Conservation (phyloP, 352 stramenopile genomes). For the Phytophthora syringae region DNA sequence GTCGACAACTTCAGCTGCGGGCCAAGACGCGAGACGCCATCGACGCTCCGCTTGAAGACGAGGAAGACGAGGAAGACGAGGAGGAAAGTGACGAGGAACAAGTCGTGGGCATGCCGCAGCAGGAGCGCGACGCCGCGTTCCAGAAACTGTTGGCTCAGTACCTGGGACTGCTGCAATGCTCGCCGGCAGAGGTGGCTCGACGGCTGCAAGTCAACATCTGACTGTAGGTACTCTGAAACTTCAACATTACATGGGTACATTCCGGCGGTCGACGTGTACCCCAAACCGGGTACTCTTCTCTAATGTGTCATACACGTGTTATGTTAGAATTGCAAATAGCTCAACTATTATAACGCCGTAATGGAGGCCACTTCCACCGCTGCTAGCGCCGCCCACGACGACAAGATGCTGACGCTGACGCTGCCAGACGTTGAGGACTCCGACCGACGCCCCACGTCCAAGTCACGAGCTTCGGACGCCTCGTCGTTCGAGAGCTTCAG, state of each 20-base stretch:
- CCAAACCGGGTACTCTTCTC: no score
- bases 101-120: constrained; percentile 6
- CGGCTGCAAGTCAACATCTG: constrained; percentile 16
- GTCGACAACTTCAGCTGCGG: constrained; percentile 4
- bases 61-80: neutral
- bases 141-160: constrained; percentile 51
- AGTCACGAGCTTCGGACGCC: neutral
- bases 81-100: neutral
- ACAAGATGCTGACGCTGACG: constrained; percentile 52
- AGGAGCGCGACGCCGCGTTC: constrained; percentile 39
- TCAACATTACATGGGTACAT: no score
- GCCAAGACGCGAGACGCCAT: constrained; percentile 26
- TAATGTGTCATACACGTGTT: no score
- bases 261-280: no score
- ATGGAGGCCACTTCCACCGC: constrained; percentile 23
- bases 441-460: constrained; percentile 13
- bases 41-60: neutral
- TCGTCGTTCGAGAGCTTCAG: constrained; percentile 29
- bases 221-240: no score
- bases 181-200: constrained; percentile 27
- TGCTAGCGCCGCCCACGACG: constrained; percentile 17
- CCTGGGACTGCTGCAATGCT: constrained; percentile 48
- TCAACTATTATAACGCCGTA: neutral
- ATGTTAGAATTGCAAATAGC: neutral
- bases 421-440: constrained; percentile 43